Base-by-base conservation (phyloP, 306 rosid genomes). In the Sphenostylis stenocarpa region DNA sequence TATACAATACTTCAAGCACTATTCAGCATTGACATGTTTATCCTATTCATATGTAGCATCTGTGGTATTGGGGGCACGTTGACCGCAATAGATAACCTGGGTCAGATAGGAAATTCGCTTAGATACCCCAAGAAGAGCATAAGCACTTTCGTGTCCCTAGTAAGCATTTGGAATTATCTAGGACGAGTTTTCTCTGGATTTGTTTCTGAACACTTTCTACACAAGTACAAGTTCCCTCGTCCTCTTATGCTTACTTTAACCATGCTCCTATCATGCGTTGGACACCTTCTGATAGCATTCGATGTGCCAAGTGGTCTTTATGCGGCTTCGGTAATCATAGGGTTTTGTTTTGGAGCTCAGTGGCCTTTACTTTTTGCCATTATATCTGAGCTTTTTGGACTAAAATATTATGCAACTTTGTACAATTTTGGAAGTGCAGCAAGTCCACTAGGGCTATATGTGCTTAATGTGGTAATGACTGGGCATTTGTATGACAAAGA, bases 281-380 rank as follows among this genome's bases (percentile, higher is more conserved):
- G 90, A 1, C 90, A 90, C 43, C 80, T 90, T 43, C n/a, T 90
- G 17, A 86, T 90, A 31, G 91, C 91, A 0, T 87, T 90, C 6
- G 69, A 78, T 28, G 88, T 89, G 20, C 7, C 78, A 0, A 58
- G 75, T 1, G 87, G 88, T 6, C 89, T 90, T 26, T 90, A 90
- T 19, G 66, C 55, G 3, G 94, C 94, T 15, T 94, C 98, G 0
- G 36, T 91, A 0, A 85, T 91, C 1, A 91, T 87, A 16, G 98
- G 98, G 4, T 88, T 91, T 14, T 83, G 84, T 64, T 94, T 88
- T 48, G 98, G 98, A 0, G 98, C 98, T 0, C 92, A 88, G 1
- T 91, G 96, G 97, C 97, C 94, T 1, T 60, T 94, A 29, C 90
- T 94, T 23, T 91, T 94, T 38, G 88, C 96, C 24, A 90, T 90